A percentile compares a stretch with the other conserved stretches of the same genome.
Evolutionary conservation across 2,329 filamentous ascomycete species (phyloP).

Genomic region (Paraphoma chrysanthemicola): DNA sequence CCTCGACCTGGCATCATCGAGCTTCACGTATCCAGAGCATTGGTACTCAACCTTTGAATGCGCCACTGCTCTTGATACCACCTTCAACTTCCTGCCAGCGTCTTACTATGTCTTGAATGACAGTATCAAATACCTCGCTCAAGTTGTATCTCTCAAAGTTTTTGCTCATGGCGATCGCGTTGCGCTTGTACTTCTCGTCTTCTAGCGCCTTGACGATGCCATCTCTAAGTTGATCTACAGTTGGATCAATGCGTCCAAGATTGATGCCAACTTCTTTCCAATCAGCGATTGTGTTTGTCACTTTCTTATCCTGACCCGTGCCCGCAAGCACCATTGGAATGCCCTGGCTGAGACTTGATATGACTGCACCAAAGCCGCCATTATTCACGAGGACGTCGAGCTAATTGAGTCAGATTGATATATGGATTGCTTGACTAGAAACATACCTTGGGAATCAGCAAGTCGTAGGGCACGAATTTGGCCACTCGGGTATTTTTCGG

Average conservation of each 20-base stretch:
- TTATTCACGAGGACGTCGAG: constrained; percentile 56
- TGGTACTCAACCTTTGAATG: no score
- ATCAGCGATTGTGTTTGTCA: constrained; percentile 52
- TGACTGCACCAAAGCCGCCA: constrained; percentile 58
- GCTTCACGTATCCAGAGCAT: no score
- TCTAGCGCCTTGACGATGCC: constrained; percentile 22
- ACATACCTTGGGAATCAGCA: constrained; percentile 46
- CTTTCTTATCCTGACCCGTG: constrained; percentile 47
- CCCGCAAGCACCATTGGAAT: constrained; percentile 59
- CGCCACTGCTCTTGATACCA: no score
- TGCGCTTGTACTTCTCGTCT: constrained; percentile 19
- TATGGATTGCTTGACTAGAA: not conserved
- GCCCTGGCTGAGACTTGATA: constrained; percentile 54
- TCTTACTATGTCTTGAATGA: constrained; percentile 17
- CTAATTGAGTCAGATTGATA: constrained; percentile 21
- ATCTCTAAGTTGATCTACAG: constrained; percentile 16
- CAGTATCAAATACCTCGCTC: constrained; percentile 21
- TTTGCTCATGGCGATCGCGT: constrained; percentile 25
- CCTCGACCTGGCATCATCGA: no score
- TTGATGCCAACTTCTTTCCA: constrained; percentile 57
- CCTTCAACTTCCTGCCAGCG: constrained; percentile 8
- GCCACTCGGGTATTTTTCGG: constrained; percentile 54
- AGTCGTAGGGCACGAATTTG: constrained; percentile 60
- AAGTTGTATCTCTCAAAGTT: constrained; percentile 28
- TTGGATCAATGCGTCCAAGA: constrained; percentile 45